Percentiles rank a stretch among this genome's conserved stretches.
phyloP scores from a whole-genome alignment of 441 rosid species.

The Gossypium gossypioides region DNA sequence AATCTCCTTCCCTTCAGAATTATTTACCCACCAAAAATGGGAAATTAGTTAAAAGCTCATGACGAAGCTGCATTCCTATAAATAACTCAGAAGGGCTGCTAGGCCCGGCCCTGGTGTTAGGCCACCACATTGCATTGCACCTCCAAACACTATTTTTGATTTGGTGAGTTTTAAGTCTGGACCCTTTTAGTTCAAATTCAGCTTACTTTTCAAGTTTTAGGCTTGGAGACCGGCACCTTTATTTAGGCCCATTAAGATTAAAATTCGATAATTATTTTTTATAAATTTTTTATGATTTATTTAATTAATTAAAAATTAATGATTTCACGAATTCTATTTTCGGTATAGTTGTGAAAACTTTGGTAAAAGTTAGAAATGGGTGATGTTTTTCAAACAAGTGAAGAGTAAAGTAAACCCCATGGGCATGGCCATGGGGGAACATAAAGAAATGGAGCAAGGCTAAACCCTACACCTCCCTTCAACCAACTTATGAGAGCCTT shows the following conservation, averaged over 20 bases:
- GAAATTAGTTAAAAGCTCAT: no score
- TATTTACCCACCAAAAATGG: no score
- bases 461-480: background rate
- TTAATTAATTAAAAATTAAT: no score
- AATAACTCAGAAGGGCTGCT: no score
- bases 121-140: background rate
- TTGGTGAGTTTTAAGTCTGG: background rate
- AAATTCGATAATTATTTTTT: background rate
- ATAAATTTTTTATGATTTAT: no score
- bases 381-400: background rate
- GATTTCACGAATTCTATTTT: no score
- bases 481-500: slow-evolving; percentile 11
- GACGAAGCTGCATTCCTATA: no score
- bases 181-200: background rate
- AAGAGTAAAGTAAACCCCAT: background rate
- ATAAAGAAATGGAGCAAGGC: background rate
- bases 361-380: background rate
- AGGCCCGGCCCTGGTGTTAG: background rate
- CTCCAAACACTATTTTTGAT: background rate
- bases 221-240: background rate
- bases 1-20: no score
- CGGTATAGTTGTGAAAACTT: no score
- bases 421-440: background rate
- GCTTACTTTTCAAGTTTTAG: background rate
- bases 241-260: background rate